Base-by-base conservation (phyloP, 148 eudicot genomes). In the Rhododendron simsii region DNA sequence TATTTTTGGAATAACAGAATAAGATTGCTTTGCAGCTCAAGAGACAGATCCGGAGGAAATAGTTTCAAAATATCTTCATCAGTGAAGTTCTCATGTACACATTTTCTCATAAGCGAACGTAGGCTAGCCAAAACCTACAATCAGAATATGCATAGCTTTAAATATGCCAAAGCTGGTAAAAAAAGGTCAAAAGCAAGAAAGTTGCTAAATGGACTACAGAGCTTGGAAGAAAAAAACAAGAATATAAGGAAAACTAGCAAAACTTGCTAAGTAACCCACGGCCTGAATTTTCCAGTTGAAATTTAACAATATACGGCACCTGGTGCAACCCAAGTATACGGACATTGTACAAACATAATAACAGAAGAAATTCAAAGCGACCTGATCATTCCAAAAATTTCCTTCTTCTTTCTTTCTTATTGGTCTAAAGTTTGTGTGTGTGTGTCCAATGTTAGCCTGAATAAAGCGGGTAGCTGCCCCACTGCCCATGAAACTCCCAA, bases 51-150 rank as follows among this genome's bases (percentile, higher is more conserved):
- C 41, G 84, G 83, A 44, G 90, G 90, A 84, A 89, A 73, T 53
- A 89, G 79, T 87, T 86, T 84, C 88, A 84, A 57, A 12, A 89
- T 48, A 63, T 74, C 87, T 74, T 73, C 84, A 45, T 77, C 80
- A 18, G 80, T 21, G 39, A 84, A 74, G 51, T 81, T 89, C 82
- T 81, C 86, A 44, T 30, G 85, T 51, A 47, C 87, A 50, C 80
- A 86, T 86, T 86, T 89, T 75, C 90, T 86, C 77, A 86, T 84
- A 84, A 89, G 86, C 35, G 81, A 89, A 21, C 90, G 88, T 37
- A 89, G 85, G 90, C 87, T 86, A 59, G 88, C 90, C 87, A 75
- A 81, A 83, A 89, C 90, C 90, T 89, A 81, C 65, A 14, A 35
- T 51, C 30, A 84, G 47, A 57, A 28, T 45, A 65, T 65, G 51